Evolutionary conservation across 2,329 filamentous ascomycete genomes (phyloP).

Genomic region (Colletotrichum sp.): DNA sequence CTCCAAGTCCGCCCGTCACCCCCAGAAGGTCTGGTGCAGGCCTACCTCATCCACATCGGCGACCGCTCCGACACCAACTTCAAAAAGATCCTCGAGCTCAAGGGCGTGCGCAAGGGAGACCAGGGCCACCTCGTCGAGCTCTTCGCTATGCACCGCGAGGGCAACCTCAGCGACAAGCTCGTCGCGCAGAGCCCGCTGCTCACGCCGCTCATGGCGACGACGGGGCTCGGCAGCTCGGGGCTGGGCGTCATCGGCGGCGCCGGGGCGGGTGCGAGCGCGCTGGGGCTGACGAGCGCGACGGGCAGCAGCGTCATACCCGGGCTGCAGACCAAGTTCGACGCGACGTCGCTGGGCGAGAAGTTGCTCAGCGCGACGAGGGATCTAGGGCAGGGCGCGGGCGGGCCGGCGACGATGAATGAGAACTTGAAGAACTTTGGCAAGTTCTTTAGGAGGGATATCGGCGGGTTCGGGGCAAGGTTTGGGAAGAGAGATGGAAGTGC

Average conservation of each 20-base stretch:
- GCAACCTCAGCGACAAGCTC: conserved; percentile 73
- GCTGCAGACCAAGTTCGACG: conserved; percentile 72
- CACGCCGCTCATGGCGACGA: conserved; percentile 64
- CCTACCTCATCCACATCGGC: conserved; percentile 95
- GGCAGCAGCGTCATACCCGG: conserved; percentile 34
- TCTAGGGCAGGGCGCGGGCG: conserved; percentile 60
- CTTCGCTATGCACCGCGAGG: conserved; percentile 81
- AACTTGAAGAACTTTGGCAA: conserved; percentile 96
- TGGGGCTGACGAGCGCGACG: conserved; percentile 34
- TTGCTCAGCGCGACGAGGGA: conserved; percentile 88
- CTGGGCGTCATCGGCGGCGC: conserved; percentile 42
- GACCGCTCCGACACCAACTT: conserved; percentile 96
- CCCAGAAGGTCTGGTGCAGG: conserved; percentile 92
- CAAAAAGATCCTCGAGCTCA: conserved; percentile 93
- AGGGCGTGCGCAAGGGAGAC: conserved; percentile 86
- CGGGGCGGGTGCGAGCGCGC: conserved; percentile 47
- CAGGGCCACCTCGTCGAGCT: conserved; percentile 85
- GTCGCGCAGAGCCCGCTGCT: conserved; percentile 74
- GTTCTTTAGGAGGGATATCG: conserved; percentile 90
- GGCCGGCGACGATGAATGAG: conserved; percentile 78
- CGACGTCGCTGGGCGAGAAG: conserved; percentile 82
- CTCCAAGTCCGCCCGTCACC: conserved; percentile 92
- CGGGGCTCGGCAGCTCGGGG: conserved; percentile 39
- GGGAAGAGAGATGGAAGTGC: conserved; percentile 62
- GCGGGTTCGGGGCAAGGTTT: conserved; percentile 75